These are phyloP conservation scores for Vitis labrusca DNA, from an alignment of 164 flowering plant species.

Conservation along the genomic window DNA sequence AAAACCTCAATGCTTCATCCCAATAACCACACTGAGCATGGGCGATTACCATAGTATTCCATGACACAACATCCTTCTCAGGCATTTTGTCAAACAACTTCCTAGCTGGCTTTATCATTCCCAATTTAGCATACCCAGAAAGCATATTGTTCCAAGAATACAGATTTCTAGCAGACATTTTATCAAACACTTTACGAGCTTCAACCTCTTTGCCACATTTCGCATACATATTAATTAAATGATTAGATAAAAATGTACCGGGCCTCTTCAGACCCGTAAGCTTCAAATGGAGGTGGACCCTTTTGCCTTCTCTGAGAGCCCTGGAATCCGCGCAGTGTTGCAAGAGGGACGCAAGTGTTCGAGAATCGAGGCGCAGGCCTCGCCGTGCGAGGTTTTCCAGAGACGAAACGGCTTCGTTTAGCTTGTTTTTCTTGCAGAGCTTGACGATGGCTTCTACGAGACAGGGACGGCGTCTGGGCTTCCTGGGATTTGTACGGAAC, in stretches of 20 bases:
- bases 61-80: slow-evolving; percentile 64
- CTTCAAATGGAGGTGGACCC: slow-evolving; percentile 61
- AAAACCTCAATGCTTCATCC: slow-evolving; percentile 50
- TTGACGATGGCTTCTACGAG: slow-evolving; percentile 36
- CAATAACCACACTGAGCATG: slow-evolving; percentile 45
- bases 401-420: slow-evolving; percentile 46
- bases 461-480: slow-evolving; percentile 30
- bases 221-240: slow-evolving; percentile 55
- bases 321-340: slow-evolving; percentile 34
- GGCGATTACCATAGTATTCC: slow-evolving; percentile 77
- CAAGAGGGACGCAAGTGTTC: slow-evolving; percentile 38
- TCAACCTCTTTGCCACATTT: slow-evolving; percentile 39
- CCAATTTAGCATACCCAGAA: slow-evolving; percentile 63
- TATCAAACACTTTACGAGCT: slow-evolving; percentile 66
- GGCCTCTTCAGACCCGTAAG: slow-evolving; percentile 48
- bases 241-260: slow-evolving; percentile 47
- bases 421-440: slow-evolving; percentile 38
- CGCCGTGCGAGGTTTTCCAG: slow-evolving; percentile 33
- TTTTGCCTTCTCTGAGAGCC: slow-evolving; percentile 49
- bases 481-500: slow-evolving; percentile 6
- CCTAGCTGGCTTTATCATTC: slow-evolving; percentile 44
- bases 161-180: slow-evolving; percentile 62
- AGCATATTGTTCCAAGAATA: slow-evolving; percentile 75
- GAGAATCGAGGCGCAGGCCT: slow-evolving; percentile 51
- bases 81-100: slow-evolving; percentile 64